A percentile compares a stretch with the other conserved stretches of the same genome.
These are phyloP conservation scores for Beauveria sp. DNA, from an alignment of 2,329 filamentous ascomycete species.

Conservation along the genomic window DNA sequence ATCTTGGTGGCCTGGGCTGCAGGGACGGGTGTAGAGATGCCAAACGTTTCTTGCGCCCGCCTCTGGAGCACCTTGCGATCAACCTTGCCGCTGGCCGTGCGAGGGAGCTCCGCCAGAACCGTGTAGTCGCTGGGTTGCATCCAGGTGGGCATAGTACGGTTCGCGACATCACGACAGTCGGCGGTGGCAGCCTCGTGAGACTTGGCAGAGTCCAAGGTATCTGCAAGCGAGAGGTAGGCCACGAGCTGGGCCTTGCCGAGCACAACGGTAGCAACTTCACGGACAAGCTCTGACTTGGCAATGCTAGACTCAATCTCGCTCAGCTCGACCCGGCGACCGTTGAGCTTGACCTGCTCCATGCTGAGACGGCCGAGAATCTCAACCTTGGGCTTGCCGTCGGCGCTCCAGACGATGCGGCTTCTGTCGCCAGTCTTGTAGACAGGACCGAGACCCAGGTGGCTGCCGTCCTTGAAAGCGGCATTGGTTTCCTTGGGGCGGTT, in stretches of 20 bases:
- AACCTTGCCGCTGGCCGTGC: slow-evolving; percentile 12
- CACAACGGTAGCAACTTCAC: slow-evolving; percentile 35
- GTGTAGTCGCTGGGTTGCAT: slow-evolving; percentile 10
- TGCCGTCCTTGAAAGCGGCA: slow-evolving; percentile 7
- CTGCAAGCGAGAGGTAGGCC: slow-evolving; percentile 5
- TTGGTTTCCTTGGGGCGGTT: slow-evolving; percentile 11
- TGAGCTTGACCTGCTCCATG: slow-evolving; percentile 12
- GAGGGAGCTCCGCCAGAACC: slow-evolving; percentile 8
- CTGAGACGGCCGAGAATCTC: slow-evolving; percentile 9
- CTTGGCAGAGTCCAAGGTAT: background rate
- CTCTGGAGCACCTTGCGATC: slow-evolving; percentile 10
- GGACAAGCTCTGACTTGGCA: slow-evolving; percentile 4
- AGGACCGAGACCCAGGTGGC: slow-evolving; percentile 30
- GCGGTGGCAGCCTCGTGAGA: background rate
- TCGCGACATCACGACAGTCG: slow-evolving; percentile 9
- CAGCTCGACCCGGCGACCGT: slow-evolving; percentile 11
- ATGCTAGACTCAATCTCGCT: slow-evolving; percentile 10
- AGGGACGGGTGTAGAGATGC: background rate
- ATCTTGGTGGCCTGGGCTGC: background rate
- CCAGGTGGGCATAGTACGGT: slow-evolving; percentile 7
- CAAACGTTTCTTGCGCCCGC: slow-evolving; percentile 3
- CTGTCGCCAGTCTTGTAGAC: slow-evolving; percentile 10
- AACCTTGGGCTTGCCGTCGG: slow-evolving; percentile 9
- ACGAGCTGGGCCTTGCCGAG: slow-evolving; percentile 25
- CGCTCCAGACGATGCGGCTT: slow-evolving; percentile 7